Conservation (phyloP, 2,329 filamentous ascomycete species). For the Calonectria henricotiae region DNA sequence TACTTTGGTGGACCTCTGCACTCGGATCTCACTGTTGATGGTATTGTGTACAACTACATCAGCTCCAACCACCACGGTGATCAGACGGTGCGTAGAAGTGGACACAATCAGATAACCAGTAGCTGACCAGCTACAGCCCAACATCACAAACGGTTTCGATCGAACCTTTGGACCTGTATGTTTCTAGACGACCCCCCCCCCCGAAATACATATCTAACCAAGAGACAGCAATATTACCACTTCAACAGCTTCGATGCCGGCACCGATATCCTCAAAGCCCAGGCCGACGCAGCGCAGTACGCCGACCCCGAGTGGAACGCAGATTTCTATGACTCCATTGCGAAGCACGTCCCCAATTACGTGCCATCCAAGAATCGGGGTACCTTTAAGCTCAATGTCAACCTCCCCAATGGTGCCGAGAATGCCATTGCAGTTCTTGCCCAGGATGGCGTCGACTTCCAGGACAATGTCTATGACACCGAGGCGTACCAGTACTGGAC, state of each 20-base stretch:
- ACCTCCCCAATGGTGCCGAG: constrained; percentile 68
- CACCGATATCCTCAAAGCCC: constrained; percentile 64
- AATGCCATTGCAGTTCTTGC: constrained; percentile 71
- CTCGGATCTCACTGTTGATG: constrained; percentile 76
- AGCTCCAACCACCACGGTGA: constrained; percentile 77
- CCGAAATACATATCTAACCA: constrained; percentile 28
- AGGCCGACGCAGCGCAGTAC: constrained; percentile 69
- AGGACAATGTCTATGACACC: constrained; percentile 66
- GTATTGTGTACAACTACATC: constrained; percentile 77
- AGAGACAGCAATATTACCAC: constrained; percentile 69
- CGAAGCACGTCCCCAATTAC: constrained; percentile 73
- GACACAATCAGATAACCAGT: not conserved
- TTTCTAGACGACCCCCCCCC: not conserved
- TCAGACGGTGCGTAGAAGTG: constrained; percentile 59
- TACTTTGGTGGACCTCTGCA: constrained; percentile 76
- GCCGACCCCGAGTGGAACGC: constrained; percentile 70
- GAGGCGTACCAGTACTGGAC: constrained; percentile 77
- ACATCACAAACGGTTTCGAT: constrained; percentile 77
- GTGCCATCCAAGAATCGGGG: constrained; percentile 69
- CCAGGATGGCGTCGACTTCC: constrained; percentile 55
- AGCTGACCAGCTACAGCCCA: constrained; percentile 60
- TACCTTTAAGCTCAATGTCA: constrained; percentile 66
- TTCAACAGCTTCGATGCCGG: constrained; percentile 72
- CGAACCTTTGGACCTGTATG: constrained; percentile 73
- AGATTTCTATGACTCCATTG: constrained; percentile 77